phyloP scores from a whole-genome alignment of 257 asterid genomes.

The Solanum ahanhuiri region DNA sequence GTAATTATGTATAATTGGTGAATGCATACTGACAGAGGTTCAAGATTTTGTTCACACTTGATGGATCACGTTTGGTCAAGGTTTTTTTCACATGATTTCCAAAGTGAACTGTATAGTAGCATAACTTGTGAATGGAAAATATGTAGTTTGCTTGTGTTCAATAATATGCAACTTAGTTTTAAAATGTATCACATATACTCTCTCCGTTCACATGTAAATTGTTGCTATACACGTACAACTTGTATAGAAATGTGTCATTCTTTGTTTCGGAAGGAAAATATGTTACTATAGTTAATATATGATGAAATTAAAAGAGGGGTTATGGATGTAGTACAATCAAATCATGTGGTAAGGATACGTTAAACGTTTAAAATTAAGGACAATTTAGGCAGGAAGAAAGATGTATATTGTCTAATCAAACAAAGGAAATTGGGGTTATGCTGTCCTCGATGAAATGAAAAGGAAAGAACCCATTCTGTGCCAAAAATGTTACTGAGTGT shows the following conservation, averaged over 20 bases:
- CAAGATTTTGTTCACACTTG: background rate
- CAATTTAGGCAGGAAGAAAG: background rate
- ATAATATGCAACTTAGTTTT: background rate
- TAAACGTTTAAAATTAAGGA: too few species aligned
- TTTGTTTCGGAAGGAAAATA: too few species aligned
- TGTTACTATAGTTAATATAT: too few species aligned
- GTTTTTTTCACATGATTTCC: background rate
- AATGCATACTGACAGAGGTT: background rate
- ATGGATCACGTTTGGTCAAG: background rate
- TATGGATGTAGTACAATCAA: background rate
- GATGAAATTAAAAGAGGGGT: background rate
- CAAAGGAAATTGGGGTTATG: background rate
- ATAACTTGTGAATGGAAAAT: background rate
- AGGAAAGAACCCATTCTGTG: background rate
- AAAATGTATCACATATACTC: background rate
- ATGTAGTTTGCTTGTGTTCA: background rate
- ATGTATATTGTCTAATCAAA: background rate
- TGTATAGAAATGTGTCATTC: too few species aligned
- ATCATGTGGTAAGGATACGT: background rate
- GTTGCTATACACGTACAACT: too few species aligned
- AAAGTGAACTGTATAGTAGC: background rate
- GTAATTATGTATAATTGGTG: background rate
- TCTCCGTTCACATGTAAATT: background rate
- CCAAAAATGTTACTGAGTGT: background rate
- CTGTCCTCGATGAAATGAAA: background rate